A percentile compares a stretch with the other conserved stretches of the same genome.
Evolutionary conservation across 208 protist genomes (phyloP).

Genomic region (Porcisia hertigi): DNA sequence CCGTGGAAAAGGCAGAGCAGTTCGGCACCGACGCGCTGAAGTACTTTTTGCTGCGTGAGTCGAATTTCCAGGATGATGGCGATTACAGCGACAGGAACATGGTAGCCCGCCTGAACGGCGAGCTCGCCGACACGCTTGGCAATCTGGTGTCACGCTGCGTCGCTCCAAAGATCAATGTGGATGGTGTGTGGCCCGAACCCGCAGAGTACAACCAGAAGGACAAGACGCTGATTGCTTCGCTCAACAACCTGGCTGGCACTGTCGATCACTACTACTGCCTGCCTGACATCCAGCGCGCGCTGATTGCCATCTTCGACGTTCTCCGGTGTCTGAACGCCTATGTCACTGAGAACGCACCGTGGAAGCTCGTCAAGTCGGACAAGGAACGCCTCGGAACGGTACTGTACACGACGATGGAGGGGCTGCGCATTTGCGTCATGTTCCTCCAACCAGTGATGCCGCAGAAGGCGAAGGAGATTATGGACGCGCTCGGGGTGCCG

Average conservation of each 20-base stretch:
- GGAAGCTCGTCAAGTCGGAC: slow-evolving; percentile 91
- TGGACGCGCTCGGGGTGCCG: slow-evolving; percentile 88
- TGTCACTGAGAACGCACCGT: slow-evolving; percentile 90
- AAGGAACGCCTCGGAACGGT: slow-evolving; percentile 76
- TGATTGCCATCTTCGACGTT: slow-evolving; percentile 88
- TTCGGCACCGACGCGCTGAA: slow-evolving; percentile 93
- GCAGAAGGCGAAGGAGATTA: slow-evolving; percentile 73
- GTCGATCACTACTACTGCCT: slow-evolving; percentile 86
- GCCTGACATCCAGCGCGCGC: slow-evolving; percentile 85
- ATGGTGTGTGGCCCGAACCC: slow-evolving; percentile 68
- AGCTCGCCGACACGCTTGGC: slow-evolving; percentile 95
- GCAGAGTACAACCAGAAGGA: slow-evolving; percentile 72
- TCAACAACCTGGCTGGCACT: slow-evolving; percentile 68
- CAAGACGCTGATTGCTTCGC: slow-evolving; percentile 51
- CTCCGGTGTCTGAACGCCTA: slow-evolving; percentile 89
- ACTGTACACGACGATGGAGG: slow-evolving; percentile 91
- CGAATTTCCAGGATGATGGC: slow-evolving; percentile 93
- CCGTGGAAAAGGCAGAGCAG: slow-evolving; percentile 78
- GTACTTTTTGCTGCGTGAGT: slow-evolving; percentile 97
- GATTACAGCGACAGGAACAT: slow-evolving; percentile 95
- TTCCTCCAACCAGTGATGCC: slow-evolving; percentile 89
- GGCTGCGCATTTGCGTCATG: slow-evolving; percentile 75
- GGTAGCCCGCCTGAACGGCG: slow-evolving; percentile 84
- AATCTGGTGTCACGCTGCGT: slow-evolving; percentile 91
- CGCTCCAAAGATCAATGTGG: slow-evolving; percentile 83